Conservation (phyloP, 2,329 filamentous ascomycete genomes). For the Cercospora beticola region DNA sequence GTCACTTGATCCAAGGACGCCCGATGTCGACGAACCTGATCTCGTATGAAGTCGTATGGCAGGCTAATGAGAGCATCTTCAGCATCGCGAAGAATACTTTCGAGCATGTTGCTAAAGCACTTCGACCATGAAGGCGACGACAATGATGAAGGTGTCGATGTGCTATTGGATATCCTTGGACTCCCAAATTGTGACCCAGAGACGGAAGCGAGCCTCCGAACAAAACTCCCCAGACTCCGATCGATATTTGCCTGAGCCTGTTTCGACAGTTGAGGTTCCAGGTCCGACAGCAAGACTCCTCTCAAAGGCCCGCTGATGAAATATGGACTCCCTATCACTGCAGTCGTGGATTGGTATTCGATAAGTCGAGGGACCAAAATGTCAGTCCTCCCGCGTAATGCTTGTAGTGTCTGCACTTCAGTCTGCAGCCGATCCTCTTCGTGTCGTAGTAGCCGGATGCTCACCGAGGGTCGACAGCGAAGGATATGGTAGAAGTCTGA, state of each 20-base stretch:
- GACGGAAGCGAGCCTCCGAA: slow-evolving; percentile 47
- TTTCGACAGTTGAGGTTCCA: slow-evolving; percentile 36
- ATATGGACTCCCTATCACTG: slow-evolving; percentile 29
- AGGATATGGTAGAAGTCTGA: slow-evolving; percentile 44
- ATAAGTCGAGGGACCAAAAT: slow-evolving; percentile 43
- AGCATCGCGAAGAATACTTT: slow-evolving; percentile 55
- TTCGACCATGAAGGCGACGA: slow-evolving; percentile 52
- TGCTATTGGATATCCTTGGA: not conserved
- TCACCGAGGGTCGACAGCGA: slow-evolving; percentile 43
- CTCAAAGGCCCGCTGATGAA: slow-evolving; percentile 34
- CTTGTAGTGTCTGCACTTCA: slow-evolving; percentile 42
- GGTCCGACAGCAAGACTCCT: slow-evolving; percentile 31
- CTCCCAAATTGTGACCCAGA: slow-evolving; percentile 53
- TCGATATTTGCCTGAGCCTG: slow-evolving; percentile 42
- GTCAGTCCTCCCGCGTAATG: slow-evolving; percentile 39
- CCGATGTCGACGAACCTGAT: slow-evolving; percentile 48
- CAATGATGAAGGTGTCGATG: slow-evolving; percentile 32
- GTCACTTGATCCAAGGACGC: slow-evolving; percentile 52
- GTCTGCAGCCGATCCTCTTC: slow-evolving; percentile 45
- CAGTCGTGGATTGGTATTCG: slow-evolving; percentile 34
- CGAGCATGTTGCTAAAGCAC: slow-evolving; percentile 54
- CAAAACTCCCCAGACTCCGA: slow-evolving; percentile 41
- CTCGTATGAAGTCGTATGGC: slow-evolving; percentile 56
- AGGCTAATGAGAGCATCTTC: slow-evolving; percentile 60
- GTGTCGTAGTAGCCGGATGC: slow-evolving; percentile 44